Percentiles rank a stretch among this genome's conserved stretches.
Conservation (phyloP, 1,284 basidiomycete species). For the Trichosporon sp. region DNA sequence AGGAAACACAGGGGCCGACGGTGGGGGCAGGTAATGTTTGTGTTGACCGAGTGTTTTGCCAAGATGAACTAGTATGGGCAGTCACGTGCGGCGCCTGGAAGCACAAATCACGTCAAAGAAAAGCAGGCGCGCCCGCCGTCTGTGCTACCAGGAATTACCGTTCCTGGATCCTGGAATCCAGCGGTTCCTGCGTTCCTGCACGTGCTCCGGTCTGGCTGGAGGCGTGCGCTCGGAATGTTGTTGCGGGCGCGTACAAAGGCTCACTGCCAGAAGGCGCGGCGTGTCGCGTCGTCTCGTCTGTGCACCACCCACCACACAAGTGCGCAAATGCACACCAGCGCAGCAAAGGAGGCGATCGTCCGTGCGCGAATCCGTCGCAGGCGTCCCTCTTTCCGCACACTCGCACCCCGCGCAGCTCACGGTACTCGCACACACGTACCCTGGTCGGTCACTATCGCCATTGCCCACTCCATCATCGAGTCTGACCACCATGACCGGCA, state of each 20-base stretch:
- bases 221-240: neutral
- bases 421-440: neutral
- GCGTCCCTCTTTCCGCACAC: neutral
- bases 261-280: neutral
- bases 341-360: neutral
- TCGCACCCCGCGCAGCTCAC: neutral
- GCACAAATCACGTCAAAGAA: neutral
- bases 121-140: neutral
- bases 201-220: neutral
- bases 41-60: neutral
- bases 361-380: neutral
- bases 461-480: neutral
- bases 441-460: neutral
- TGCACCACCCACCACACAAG: neutral
- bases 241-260: neutral
- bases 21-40: neutral
- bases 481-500: neutral
- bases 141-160: neutral
- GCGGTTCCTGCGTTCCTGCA: neutral
- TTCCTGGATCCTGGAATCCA: neutral
- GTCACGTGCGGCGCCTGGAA: neutral
- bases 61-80: neutral
- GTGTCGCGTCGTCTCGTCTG: neutral
- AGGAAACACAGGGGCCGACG: constrained; percentile 5
- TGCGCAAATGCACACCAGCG: neutral